Evolutionary conservation across 768 basidiomycete species (phyloP).

Genomic region (Russula olivacea): DNA sequence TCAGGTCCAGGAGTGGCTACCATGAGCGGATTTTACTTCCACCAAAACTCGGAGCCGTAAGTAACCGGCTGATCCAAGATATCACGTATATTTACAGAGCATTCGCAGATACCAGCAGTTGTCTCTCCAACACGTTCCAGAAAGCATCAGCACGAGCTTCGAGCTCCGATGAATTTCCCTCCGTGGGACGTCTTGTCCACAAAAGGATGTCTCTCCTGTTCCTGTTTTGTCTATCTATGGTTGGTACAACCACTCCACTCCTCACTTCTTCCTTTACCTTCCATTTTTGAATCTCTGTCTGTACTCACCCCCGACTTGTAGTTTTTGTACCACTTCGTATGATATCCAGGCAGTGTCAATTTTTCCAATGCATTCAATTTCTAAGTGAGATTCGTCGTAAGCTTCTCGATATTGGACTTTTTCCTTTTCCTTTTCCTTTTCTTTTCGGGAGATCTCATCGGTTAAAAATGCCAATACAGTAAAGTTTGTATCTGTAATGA

Average conservation of each 20-base stretch:
- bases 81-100: conserved; percentile 8
- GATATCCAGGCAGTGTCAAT: conserved; percentile 19
- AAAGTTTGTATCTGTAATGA: background rate
- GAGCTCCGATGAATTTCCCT: conserved; percentile 63
- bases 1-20: conserved; percentile 50
- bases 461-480: background rate
- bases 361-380: conserved; percentile 14
- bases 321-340: conserved; percentile 21
- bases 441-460: background rate
- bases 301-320: conserved; percentile 23
- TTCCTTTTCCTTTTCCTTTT: background rate
- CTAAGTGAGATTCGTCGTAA: background rate
- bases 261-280: background rate
- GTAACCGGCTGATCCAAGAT: conserved; percentile 27
- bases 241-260: background rate
- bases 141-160: conserved; percentile 67
- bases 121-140: conserved; percentile 72
- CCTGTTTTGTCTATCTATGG: background rate
- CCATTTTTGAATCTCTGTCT: conserved; percentile 3
- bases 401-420: background rate
- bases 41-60: conserved; percentile 88
- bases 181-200: background rate
- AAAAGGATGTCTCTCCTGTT: conserved; percentile 4
- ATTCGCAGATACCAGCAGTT: conserved; percentile 77
- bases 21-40: conserved; percentile 91